Conservation (phyloP, 352 stramenopile species). For the Phytopythium oedochilum region DNA sequence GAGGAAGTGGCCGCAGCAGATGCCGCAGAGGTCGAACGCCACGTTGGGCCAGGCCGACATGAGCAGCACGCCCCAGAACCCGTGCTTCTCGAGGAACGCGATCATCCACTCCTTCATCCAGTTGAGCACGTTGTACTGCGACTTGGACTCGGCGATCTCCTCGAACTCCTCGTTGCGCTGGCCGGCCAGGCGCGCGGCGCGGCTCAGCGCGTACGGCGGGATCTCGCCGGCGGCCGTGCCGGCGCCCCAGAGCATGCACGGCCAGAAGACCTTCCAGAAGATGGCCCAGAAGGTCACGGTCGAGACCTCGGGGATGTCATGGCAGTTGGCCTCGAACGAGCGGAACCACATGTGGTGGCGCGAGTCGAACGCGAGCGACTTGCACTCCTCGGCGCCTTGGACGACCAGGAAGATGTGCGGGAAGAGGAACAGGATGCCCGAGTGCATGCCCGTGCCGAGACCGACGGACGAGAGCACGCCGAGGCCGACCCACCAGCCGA, state of each 20-base stretch:
- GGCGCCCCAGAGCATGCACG: conserved; percentile 90
- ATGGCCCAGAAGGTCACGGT: conserved; percentile 81
- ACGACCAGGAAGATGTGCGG: conserved; percentile 94
- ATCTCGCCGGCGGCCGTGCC: conserved; percentile 93
- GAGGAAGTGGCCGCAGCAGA: conserved; percentile 93
- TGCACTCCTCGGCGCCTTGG: conserved; percentile 83
- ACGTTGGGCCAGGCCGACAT: conserved; percentile 94
- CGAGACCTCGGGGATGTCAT: conserved; percentile 24
- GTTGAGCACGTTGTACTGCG: conserved; percentile 87
- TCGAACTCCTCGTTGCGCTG: conserved; percentile 89
- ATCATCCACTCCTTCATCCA: conserved; percentile 94
- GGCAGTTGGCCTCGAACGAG: conserved; percentile 71
- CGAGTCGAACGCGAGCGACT: conserved; percentile 86
- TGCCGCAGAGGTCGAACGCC: conserved; percentile 93
- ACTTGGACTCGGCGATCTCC: conserved; percentile 80
- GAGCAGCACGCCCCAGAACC: conserved; percentile 92
- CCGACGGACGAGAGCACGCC: conserved; percentile 93
- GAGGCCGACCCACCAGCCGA: conserved; percentile 92
- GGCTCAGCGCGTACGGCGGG: conserved; percentile 91
- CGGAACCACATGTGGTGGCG: conserved; percentile 89
- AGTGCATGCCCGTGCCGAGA: conserved; percentile 93
- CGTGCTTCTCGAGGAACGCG: conserved; percentile 85
- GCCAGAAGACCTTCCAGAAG: conserved; percentile 89
- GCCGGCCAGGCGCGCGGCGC: conserved; percentile 76
- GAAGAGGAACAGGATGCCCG: conserved; percentile 93